Conservation (phyloP, 805 yeast species). For the Wickerhamiella alocasiicola region DNA sequence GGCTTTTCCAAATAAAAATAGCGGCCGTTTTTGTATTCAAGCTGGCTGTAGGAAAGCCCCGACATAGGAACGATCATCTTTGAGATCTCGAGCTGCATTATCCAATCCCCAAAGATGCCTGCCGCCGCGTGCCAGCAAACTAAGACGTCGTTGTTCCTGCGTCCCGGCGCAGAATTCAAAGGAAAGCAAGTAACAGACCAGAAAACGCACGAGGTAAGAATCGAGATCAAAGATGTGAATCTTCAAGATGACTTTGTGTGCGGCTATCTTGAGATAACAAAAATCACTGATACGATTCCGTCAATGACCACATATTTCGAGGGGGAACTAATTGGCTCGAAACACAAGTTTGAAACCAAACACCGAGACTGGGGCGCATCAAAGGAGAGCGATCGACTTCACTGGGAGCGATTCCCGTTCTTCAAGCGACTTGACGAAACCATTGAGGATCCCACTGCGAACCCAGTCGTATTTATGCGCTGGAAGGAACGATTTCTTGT, state of each 20-base stretch:
- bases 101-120: slow-evolving; percentile 5
- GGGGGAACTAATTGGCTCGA: slow-evolving; percentile 56
- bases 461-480: slow-evolving; percentile 52
- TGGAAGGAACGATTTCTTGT: slow-evolving; percentile 88
- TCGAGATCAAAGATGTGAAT: slow-evolving; percentile 61
- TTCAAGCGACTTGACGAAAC: slow-evolving; percentile 16
- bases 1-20: not conserved
- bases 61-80: slow-evolving; percentile 4
- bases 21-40: not conserved
- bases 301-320: slow-evolving; percentile 59
- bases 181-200: slow-evolving; percentile 65
- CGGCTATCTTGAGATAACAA: slow-evolving; percentile 51
- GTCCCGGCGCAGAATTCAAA: slow-evolving; percentile 47
- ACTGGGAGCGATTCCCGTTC: slow-evolving; percentile 47
- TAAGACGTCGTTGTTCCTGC: slow-evolving; percentile 25
- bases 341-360: slow-evolving; percentile 45
- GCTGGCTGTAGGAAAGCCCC: not conserved
- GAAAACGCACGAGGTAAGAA: slow-evolving; percentile 51
- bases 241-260: slow-evolving; percentile 38
- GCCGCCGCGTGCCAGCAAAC: slow-evolving; percentile 6
- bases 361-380: slow-evolving; percentile 49
- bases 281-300: slow-evolving; percentile 49
- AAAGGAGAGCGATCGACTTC: slow-evolving; percentile 49
- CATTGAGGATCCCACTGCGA: slow-evolving; percentile 15
- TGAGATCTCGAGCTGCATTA: not conserved